Base-by-base conservation (phyloP, 805 yeast species). In the Cephaloascus albidus region DNA sequence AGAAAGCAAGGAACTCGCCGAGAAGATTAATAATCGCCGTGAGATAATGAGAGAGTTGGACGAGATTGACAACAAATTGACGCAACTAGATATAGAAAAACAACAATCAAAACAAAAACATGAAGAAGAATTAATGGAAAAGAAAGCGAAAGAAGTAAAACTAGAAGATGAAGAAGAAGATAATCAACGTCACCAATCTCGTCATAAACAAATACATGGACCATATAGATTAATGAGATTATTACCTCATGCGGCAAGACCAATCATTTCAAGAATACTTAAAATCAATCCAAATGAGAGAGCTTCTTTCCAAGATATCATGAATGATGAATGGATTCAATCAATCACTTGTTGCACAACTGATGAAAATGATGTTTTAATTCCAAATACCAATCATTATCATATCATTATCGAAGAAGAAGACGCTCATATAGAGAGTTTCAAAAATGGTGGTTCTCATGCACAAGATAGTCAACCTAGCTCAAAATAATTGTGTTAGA, bases 191-290 rank as follows among this genome's bases (percentile, higher is more conserved):
- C 66, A 70, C 46, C 49, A 63, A 28, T 36, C 58, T n/a, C 47
- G 50, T 23, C 71, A 65, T 49, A 76, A 74, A 48, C 80, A 78
- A 45, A 76, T 83, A 18, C 88, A 83, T 51, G 95, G 95, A 4
- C 90, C 93, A 10, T 85, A 85, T 60, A 68, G 95, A 54, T 63
- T 85, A 46, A 76, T 85, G 81, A 74, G 95, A 60, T 62, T 85
- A 38, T 60, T 85, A 30, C 95, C 95, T 3, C 95, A 85, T 56
- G 88, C 90, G 5, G 66, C 93, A 14, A 72, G 95, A 57, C 93
- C 90, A 10, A 65, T 85, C 10, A 66, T 85, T 23, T 78, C 83
- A 18, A 68, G 61, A 42, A 82, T 85, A 78, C 59, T 85, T 20
- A 68, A 68, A 38, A 65, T 81, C 14, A 85, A 83, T 46, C 79